These are phyloP conservation scores for Salvia rosmarinus DNA, from an alignment of 257 asterid genomes.

Conservation along the genomic window DNA sequence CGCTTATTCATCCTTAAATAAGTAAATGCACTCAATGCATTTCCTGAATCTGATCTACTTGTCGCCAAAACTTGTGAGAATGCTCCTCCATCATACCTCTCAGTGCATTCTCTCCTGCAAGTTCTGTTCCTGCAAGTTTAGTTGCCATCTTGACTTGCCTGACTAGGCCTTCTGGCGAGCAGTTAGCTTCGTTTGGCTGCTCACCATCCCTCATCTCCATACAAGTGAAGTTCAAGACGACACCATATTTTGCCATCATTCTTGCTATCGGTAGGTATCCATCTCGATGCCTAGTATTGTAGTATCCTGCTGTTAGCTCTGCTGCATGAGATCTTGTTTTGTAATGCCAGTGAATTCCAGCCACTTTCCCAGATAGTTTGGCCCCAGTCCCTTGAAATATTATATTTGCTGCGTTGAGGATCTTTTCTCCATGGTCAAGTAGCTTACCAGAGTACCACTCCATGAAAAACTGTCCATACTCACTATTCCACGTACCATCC, in stretches of 20 bases:
- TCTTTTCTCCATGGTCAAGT: conserved; percentile 77
- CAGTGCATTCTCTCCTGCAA: conserved; percentile 94
- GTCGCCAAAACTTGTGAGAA: conserved; percentile 70
- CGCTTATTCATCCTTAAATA: conserved; percentile 80
- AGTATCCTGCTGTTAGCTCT: conserved; percentile 89
- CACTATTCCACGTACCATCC: conserved; percentile 83
- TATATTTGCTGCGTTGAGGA: conserved; percentile 64
- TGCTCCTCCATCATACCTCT: conserved; percentile 79
- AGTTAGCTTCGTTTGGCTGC: conserved; percentile 69
- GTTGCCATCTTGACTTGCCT: conserved; percentile 83
- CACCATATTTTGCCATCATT: conserved; percentile 73
- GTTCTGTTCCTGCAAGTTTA: conserved; percentile 57
- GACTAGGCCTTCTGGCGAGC: conserved; percentile 92
- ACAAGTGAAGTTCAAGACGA: conserved; percentile 77
- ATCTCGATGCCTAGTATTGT: conserved; percentile 69
- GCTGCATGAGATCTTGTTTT: conserved; percentile 90
- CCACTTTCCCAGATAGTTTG: conserved; percentile 84
- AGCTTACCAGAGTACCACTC: conserved; percentile 83
- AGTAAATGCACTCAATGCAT: conserved; percentile 76
- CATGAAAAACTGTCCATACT: conserved; percentile 80
- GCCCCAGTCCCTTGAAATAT: conserved; percentile 76
- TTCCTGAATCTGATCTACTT: conserved; percentile 68
- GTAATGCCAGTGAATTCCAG: conserved; percentile 95
- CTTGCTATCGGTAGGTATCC: conserved; percentile 86
- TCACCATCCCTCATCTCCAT: conserved; percentile 93